Percentiles rank a stretch among this genome's conserved stretches.
phyloP scores from a whole-genome alignment of 768 basidiomycete species.

The Lyophyllum atratum region DNA sequence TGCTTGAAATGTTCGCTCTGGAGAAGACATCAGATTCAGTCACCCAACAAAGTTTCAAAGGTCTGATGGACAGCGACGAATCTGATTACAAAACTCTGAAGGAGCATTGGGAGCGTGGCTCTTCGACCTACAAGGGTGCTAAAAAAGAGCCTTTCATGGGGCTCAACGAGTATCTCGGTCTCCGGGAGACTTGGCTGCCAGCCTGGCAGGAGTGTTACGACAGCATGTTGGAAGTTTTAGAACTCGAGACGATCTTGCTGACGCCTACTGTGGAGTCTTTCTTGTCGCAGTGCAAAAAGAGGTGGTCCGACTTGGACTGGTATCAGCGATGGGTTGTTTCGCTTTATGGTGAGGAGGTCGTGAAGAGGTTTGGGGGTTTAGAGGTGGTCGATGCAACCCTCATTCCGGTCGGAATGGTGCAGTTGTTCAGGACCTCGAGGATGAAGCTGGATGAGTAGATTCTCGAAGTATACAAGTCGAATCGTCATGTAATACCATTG shows the following conservation, averaged over 20 bases:
- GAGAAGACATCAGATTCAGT: conserved; percentile 1
- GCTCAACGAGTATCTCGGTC: conserved; percentile 11
- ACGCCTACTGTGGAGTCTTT: conserved; percentile 6
- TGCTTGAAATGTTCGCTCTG: conserved; percentile 38
- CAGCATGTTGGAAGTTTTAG: conserved; percentile 1
- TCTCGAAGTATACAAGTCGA: background rate
- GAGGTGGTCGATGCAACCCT: conserved; percentile 40
- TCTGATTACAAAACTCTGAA: conserved; percentile 22
- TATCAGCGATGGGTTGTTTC: conserved; percentile 39
- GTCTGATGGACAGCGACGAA: conserved; percentile 25
- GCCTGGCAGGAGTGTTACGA: conserved; percentile 13
- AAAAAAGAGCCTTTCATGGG: conserved; percentile 13
- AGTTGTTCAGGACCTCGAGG: conserved; percentile 36
- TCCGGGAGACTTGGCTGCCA: conserved; percentile 15
- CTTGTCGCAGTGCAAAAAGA: background rate
- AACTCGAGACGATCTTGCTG: background rate
- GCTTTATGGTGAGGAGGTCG: conserved; percentile 40
- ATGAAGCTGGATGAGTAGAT: conserved; percentile 33
- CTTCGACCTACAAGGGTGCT: background rate
- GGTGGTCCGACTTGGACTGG: conserved; percentile 21
- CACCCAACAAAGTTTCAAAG: conserved; percentile 16
- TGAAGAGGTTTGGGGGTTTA: conserved; percentile 39
- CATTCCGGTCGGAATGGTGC: conserved; percentile 44
- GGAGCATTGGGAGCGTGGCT: conserved; percentile 25
- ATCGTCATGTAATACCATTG: background rate